These are phyloP conservation scores for Aspergillus calidoustus DNA, from an alignment of 2,329 filamentous ascomycete species.

Conservation along the genomic window DNA sequence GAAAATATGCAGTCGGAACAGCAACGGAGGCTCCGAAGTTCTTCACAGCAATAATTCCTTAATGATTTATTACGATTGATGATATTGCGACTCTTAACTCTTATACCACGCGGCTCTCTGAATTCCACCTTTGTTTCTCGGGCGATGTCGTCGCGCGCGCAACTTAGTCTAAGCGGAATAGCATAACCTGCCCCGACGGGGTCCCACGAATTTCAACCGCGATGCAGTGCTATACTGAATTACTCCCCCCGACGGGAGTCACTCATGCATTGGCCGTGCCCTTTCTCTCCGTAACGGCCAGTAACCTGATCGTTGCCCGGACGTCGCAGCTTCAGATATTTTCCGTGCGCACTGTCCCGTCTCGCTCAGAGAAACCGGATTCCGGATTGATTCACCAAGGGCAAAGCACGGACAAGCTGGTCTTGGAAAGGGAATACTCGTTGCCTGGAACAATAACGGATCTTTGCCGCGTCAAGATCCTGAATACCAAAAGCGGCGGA, in stretches of 20 bases:
- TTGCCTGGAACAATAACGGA: conserved; percentile 85
- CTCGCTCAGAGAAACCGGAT: conserved; percentile 49
- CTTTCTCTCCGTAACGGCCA: conserved; percentile 74
- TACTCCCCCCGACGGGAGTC: conserved; percentile 91
- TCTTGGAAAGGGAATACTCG: conserved; percentile 81
- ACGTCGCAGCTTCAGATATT: conserved; percentile 94
- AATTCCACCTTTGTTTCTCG: not conserved
- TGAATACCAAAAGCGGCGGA: conserved; percentile 75
- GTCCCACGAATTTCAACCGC: conserved; percentile 4
- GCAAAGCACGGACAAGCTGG: conserved; percentile 73
- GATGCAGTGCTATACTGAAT: conserved; percentile 98
- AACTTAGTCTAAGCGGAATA: conserved; percentile 18
- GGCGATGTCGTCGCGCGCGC: conserved; percentile 18
- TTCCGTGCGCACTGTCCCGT: conserved; percentile 64
- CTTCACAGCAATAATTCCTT: not conserved
- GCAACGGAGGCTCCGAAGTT: not conserved
- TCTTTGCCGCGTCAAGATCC: conserved; percentile 75
- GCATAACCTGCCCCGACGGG: conserved; percentile 3
- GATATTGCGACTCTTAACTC: not conserved
- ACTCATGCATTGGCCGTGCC: conserved; percentile 82
- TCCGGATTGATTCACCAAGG: conserved; percentile 57
- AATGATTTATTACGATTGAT: not conserved
- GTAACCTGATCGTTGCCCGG: conserved; percentile 89
- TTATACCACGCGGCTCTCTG: not conserved
- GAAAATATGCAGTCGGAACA: conserved; percentile 9